phyloP scores from a whole-genome alignment of 2,329 filamentous ascomycete species.

The Colletotrichum sp. region DNA sequence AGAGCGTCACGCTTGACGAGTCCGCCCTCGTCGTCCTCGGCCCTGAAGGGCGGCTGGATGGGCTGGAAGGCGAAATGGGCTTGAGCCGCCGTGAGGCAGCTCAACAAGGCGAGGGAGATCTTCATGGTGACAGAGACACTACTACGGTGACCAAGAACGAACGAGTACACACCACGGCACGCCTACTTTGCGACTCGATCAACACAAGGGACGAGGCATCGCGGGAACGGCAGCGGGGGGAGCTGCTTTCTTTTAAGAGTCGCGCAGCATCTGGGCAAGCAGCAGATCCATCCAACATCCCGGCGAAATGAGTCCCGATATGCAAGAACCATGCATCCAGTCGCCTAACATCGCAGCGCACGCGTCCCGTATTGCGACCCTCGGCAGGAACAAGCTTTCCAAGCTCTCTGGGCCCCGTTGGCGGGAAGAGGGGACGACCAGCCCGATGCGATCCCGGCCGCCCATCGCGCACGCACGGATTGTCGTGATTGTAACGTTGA shows the following conservation, averaged over 20 bases:
- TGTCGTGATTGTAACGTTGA: background rate
- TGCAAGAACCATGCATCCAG: background rate
- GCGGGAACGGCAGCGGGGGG: background rate
- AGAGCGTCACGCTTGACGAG: slow-evolving; percentile 6
- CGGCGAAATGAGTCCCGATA: background rate
- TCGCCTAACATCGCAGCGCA: background rate
- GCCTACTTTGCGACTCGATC: background rate
- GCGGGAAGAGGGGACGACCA: background rate
- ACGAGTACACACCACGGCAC: background rate
- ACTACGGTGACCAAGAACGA: background rate
- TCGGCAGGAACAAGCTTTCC: slow-evolving; percentile 10
- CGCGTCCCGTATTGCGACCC: background rate
- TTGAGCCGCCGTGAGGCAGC: background rate
- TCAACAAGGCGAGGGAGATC: slow-evolving; percentile 1
- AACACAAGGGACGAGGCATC: background rate
- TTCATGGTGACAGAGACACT: slow-evolving; percentile 4
- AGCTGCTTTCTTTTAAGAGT: background rate
- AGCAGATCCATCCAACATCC: background rate
- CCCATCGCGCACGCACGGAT: background rate
- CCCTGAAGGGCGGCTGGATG: slow-evolving; percentile 1
- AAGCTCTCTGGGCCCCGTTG: background rate
- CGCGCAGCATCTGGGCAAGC: background rate
- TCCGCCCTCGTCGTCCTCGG: background rate
- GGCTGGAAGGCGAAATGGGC: slow-evolving; percentile 5
- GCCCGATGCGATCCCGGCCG: background rate